Conservation (phyloP, 257 asterid species). For the Avicennia marina region DNA sequence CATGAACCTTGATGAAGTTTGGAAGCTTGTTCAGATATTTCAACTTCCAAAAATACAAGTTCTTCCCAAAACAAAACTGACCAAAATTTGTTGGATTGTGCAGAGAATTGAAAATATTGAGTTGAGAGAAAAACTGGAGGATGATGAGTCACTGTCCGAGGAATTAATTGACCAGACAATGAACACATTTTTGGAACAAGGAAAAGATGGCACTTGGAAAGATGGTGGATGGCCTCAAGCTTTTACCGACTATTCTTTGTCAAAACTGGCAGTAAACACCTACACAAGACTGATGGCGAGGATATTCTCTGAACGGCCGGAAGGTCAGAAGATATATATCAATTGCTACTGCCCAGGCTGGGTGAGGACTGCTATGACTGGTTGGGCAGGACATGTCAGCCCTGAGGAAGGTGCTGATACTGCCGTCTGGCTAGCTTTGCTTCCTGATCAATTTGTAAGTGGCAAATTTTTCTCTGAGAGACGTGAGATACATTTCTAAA, state of each 20-base stretch:
- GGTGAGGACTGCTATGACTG: slow-evolving; percentile 69
- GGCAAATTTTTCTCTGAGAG: slow-evolving; percentile 68
- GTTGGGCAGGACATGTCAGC: slow-evolving; percentile 58
- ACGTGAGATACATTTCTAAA: slow-evolving; percentile 47
- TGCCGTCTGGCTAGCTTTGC: slow-evolving; percentile 65
- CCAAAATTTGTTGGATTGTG: not conserved
- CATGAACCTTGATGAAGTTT: too few relatives aligned
- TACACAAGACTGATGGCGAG: slow-evolving; percentile 56
- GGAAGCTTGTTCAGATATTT: too few relatives aligned
- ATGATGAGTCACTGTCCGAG: slow-evolving; percentile 60
- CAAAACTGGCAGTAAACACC: slow-evolving; percentile 51
- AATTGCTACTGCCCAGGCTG: slow-evolving; percentile 70
- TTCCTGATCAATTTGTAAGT: slow-evolving; percentile 41
- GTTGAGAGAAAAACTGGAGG: slow-evolving; percentile 64
- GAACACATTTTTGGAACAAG: slow-evolving; percentile 49
- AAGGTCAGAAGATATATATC: slow-evolving; percentile 45
- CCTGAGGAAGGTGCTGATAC: slow-evolving; percentile 78
- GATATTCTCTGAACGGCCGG: slow-evolving; percentile 34
- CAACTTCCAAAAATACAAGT: too few relatives aligned
- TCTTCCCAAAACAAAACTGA: not conserved
- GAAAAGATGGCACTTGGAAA: slow-evolving; percentile 47
- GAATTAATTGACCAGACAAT: slow-evolving; percentile 51
- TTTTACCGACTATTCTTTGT: slow-evolving; percentile 55
- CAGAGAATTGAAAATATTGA: slow-evolving; percentile 51
- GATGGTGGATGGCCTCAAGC: slow-evolving; percentile 64